Evolutionary conservation across 768 basidiomycete genomes (phyloP), one percentile per base, ranked within the genome.

Genomic region (Melanogaster broomeanus): DNA sequence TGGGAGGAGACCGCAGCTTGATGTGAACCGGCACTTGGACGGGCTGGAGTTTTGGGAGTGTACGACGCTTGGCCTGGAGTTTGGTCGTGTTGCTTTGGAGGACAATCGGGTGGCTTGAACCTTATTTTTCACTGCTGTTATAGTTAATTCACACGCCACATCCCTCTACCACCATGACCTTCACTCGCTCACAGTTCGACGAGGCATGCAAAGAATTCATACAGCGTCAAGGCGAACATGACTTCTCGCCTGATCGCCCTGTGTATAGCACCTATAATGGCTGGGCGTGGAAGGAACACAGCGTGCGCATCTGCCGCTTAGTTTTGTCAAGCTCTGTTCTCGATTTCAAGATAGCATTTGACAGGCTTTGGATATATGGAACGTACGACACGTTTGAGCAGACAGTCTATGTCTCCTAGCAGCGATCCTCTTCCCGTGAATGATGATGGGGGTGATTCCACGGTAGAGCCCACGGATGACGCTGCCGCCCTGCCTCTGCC

Each of bases 201-300:
- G 51, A 65, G 9, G 82, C 82, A 25, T 87, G 81, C 71, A 77
- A 78, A 56, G 72, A 71, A 7, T 76, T 85, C 55, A 69, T 81
- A 47, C 64, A 61, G 18, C 70, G 66, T 53, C 66, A 66, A 53
- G 53, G 30, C 5, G 18, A 31, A 13, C 42, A 39, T 18, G 45
- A 52, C 4, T 39, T 40, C 15, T 31, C 44, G 12, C 52, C 47
- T 42, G 31, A 34, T 13, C 35, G n/a, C 45, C 37, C 16, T 39
- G 44, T 58, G 12, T 18, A 47, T 21, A 27, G 55, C 38, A 44
- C 31, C 42, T 57, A 64, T 41, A 55, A 62, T 34, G 77, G 74
- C 27, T 89, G 87, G 87, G 58, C 61, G 16, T 88, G 84, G 87
- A 74, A 70, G 61, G 84, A 87, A 53, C 81, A 82, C 61, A 56